Evolutionary conservation across 352 stramenopile genomes (phyloP), one percentile per base, ranked within the genome.

Genomic region (Globisporangium spinosum): DNA sequence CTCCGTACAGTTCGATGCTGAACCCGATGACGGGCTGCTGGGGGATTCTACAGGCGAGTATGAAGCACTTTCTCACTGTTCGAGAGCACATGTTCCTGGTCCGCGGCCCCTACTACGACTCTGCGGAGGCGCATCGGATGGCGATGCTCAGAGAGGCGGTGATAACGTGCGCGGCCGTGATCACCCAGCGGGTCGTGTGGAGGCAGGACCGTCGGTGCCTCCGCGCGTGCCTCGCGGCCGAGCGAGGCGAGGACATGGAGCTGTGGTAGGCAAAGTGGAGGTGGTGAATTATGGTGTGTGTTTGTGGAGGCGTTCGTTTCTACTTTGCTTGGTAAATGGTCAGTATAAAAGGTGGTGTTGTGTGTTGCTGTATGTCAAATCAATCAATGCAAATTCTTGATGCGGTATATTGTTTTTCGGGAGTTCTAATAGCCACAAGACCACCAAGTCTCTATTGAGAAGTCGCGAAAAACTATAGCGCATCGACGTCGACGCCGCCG

Each of bases 401-500:
- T 51, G n/a, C 17, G 43, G 43, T 51, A 51, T 51, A 51, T 51
- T 51, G 13, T 49, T n/a, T 49, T 51, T 51, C 43, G 43, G 17
- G 17, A 51, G 43, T 23, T 51, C 43, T 51, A 9, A 20, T 49
- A n/a, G 40, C 15, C 15, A 6, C 3, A n/a, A 47, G 15, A 47
- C 3, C 40, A n/a, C 3, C 38, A 47, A 47, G 15, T 49, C 29
- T 22, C 43, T 49, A 49, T 49, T 49, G 0, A 22, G 43, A 49
- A 49, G 9, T n/a, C 43, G 43, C 43, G 43, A 51, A 12, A 3
- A 51, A 3, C 29, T 40, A 77, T 40, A 77, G 68, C 10, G 59
- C 17, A 29, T 76, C 70, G 29, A 90, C 73, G 27, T 92, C 80
- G 23, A 93, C 69, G 45, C 77, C 86, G 1, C 82, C 83, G 6